phyloP scores from a whole-genome alignment of 176 grass and related monocot species.

The Zoysia pacifica region DNA sequence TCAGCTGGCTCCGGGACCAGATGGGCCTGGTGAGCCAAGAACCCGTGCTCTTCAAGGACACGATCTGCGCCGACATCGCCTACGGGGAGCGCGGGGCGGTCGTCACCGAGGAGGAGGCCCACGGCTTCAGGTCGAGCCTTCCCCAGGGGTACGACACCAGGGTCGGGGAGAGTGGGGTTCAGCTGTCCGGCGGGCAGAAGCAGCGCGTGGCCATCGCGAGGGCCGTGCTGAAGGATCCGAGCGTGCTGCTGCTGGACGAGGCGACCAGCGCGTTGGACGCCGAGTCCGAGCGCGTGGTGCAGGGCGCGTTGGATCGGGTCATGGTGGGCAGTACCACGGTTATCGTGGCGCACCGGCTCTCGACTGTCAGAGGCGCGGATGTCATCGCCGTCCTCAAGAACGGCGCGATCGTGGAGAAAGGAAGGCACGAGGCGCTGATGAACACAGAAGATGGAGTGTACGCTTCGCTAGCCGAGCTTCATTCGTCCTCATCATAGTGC shows the following conservation, averaged over 20 bases:
- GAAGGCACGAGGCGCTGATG: no score
- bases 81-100: conserved; percentile 60
- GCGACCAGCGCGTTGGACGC: conserved; percentile 81
- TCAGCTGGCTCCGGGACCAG: conserved; percentile 72
- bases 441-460: no score
- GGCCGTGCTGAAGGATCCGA: conserved; percentile 75
- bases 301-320: conserved; percentile 58
- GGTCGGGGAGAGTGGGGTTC: conserved; percentile 69
- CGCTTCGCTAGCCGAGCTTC: no score
- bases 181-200: conserved; percentile 84
- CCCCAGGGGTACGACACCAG: conserved; percentile 78
- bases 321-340: no score
- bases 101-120: conserved; percentile 67
- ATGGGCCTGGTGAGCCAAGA: conserved; percentile 83
- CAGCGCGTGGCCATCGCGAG: conserved; percentile 74
- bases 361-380: no score
- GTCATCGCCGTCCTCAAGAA: no score
- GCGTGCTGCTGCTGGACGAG: conserved; percentile 74
- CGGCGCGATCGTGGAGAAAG: no score
- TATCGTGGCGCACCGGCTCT: no score
- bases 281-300: conserved; percentile 75
- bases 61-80: conserved; percentile 69
- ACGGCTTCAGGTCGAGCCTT: conserved; percentile 70
- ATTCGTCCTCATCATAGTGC: no score
- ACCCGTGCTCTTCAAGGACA: conserved; percentile 78